Percentiles rank a stretch among this genome's conserved stretches.
Evolutionary conservation across 2,329 filamentous ascomycete species (phyloP).

Genomic region (Remersonia thermophila): DNA sequence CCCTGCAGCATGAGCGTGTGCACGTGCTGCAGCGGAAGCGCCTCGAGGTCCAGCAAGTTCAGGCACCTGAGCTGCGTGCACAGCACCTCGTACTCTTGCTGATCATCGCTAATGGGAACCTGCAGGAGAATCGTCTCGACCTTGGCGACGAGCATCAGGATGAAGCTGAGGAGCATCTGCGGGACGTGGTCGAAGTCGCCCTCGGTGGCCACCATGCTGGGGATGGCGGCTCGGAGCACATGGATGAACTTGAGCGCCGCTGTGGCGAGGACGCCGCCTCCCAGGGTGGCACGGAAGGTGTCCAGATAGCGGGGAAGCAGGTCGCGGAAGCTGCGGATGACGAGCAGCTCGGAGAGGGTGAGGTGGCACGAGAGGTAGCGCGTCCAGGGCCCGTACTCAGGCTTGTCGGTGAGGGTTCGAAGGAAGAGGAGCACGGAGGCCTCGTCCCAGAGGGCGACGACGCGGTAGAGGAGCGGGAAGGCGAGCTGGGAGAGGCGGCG

Average conservation of each 20-base stretch:
- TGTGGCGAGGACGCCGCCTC: constrained; percentile 1
- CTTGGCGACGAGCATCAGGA: constrained; percentile 10
- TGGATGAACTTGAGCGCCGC: constrained; percentile 2
- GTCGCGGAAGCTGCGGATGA: constrained; percentile 13
- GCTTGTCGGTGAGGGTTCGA: constrained; percentile 15
- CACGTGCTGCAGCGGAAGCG: constrained; percentile 13
- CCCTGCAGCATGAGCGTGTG: constrained; percentile 18
- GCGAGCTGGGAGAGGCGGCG: constrained; percentile 11
- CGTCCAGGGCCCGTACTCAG: constrained; percentile 10
- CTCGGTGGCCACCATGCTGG: background rate
- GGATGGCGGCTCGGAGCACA: background rate
- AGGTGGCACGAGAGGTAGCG: constrained; percentile 18
- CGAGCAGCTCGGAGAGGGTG: constrained; percentile 12
- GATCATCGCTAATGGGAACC: constrained; percentile 16
- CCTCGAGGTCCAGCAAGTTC: background rate
- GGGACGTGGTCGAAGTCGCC: constrained; percentile 14
- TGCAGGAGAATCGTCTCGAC: constrained; percentile 18
- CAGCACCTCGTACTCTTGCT: constrained; percentile 13
- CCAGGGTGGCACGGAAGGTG: constrained; percentile 5
- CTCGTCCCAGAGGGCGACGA: constrained; percentile 14
- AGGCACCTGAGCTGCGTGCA: constrained; percentile 8
- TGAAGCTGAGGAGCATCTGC: constrained; percentile 13
- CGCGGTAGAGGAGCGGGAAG: constrained; percentile 16
- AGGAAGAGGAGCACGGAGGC: constrained; percentile 15
- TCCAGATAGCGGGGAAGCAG: constrained; percentile 7